A percentile compares a stretch with the other conserved stretches of the same genome.
These are phyloP conservation scores for Globisporangium perplexum DNA, from an alignment of 352 stramenopile genomes.

Conservation along the genomic window DNA sequence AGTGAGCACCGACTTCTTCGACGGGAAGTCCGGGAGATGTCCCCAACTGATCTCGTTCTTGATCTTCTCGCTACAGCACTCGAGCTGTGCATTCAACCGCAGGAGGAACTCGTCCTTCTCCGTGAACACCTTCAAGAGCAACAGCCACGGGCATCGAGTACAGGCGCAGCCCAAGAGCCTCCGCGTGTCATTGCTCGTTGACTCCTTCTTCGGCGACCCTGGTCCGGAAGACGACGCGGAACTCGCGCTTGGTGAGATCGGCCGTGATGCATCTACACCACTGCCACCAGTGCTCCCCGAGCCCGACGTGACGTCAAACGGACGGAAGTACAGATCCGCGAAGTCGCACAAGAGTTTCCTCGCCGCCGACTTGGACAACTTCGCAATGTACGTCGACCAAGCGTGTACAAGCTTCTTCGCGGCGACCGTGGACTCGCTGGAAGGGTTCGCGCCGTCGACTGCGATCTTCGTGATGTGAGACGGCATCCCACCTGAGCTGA, in stretches of 20 bases:
- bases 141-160: slow-evolving; percentile 62
- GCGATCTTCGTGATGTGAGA: slow-evolving; percentile 53
- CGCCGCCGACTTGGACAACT: slow-evolving; percentile 39
- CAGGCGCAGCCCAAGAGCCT: slow-evolving; percentile 67
- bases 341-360: slow-evolving; percentile 62
- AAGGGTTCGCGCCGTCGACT: slow-evolving; percentile 22
- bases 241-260: background rate
- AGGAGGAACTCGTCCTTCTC: slow-evolving; percentile 72
- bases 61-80: slow-evolving; percentile 73
- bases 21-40: slow-evolving; percentile 53
- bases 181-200: slow-evolving; percentile 19
- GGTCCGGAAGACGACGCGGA: slow-evolving; percentile 8
- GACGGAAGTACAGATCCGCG: slow-evolving; percentile 51
- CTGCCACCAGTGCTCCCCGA: background rate
- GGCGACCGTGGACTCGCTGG: slow-evolving; percentile 15
- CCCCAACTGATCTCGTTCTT: slow-evolving; percentile 70
- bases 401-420: slow-evolving; percentile 45
- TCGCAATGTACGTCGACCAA: slow-evolving; percentile 53
- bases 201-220: slow-evolving; percentile 14
- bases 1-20: slow-evolving; percentile 52
- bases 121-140: slow-evolving; percentile 64
- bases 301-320: slow-evolving; percentile 23
- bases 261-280: background rate
- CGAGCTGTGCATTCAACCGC: slow-evolving; percentile 57
- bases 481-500: slow-evolving; percentile 44